Conservation (phyloP, 176 grass and related monocot species). For the Rhynchospora breviuscula region DNA sequence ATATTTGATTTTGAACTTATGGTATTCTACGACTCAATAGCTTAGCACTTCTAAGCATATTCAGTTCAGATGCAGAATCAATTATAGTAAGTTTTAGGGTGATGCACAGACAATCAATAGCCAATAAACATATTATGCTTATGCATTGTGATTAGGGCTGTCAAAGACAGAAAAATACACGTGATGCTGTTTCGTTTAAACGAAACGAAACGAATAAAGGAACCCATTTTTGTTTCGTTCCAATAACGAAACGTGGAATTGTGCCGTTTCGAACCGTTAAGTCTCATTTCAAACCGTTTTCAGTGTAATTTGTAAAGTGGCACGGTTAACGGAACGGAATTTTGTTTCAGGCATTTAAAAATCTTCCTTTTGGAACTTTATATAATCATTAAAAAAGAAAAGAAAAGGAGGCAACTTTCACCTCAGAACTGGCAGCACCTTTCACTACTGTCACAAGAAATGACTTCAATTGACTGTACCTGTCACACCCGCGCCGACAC, state of each 20-base stretch:
- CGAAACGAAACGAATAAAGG: too few relatives aligned
- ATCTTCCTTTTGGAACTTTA: background rate
- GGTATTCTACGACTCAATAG: background rate
- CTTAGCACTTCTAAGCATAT: background rate
- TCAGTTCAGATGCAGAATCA: background rate
- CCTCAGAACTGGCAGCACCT: conserved; percentile 73
- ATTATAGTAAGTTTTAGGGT: background rate
- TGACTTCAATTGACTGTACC: conserved; percentile 96
- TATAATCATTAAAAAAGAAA: background rate
- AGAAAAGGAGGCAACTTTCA: conserved; percentile 42
- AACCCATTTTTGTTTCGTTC: too few relatives aligned
- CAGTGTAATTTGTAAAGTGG: too few relatives aligned
- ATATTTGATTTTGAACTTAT: background rate
- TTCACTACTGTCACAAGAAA: conserved; percentile 70
- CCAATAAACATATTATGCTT: background rate
- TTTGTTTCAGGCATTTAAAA: background rate
- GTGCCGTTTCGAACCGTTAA: too few relatives aligned
- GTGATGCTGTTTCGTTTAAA: too few relatives aligned
- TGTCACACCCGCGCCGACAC: too few relatives aligned
- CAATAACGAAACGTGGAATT: too few relatives aligned
- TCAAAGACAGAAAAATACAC: too few relatives aligned
- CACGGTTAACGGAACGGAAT: background rate
- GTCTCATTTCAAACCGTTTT: too few relatives aligned
- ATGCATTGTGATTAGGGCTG: background rate
- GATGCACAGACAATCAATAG: background rate